Percentiles rank a stretch among this genome's conserved stretches.
These are phyloP conservation scores for Syncephalis plumigaleata DNA, from an alignment of 371 early-diverging fungal genomes.

Conservation along the genomic window DNA sequence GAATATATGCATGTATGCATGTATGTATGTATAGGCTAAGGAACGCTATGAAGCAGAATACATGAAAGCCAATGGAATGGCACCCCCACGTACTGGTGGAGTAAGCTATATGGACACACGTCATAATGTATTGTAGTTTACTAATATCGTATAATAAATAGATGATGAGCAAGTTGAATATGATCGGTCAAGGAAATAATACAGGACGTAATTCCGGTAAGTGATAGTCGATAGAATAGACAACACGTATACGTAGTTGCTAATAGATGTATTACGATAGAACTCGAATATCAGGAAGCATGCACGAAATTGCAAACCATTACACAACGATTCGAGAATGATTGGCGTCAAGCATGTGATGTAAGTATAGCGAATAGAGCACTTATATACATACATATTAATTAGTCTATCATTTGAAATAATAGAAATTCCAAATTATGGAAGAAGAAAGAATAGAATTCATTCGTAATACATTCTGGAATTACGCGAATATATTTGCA, in stretches of 20 bases:
- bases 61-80: constrained; percentile 11
- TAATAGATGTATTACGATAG: constrained; percentile 6
- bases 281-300: constrained; percentile 22
- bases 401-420: not conserved
- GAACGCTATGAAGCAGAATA: constrained; percentile 26
- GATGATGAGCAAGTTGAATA: constrained; percentile 18
- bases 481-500: constrained; percentile 71
- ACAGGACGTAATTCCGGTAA: constrained; percentile 2
- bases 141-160: constrained; percentile 4
- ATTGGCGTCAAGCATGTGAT: constrained; percentile 20
- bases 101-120: constrained; percentile 8
- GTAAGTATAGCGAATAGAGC: constrained; percentile 8
- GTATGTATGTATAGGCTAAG: constrained; percentile 8
- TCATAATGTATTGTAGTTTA: not conserved
- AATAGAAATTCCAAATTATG: constrained; percentile 37
- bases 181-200: constrained; percentile 12
- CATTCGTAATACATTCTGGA: constrained; percentile 54
- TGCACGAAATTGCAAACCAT: constrained; percentile 19
- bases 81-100: constrained; percentile 4
- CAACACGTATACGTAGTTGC: not conserved
- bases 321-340: constrained; percentile 25
- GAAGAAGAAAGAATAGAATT: constrained; percentile 79
- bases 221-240: not conserved
- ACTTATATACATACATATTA: not conserved
- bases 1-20: not conserved